phyloP scores from a whole-genome alignment of 2,329 filamentous ascomycete species.

The Thelonectria discophora region DNA sequence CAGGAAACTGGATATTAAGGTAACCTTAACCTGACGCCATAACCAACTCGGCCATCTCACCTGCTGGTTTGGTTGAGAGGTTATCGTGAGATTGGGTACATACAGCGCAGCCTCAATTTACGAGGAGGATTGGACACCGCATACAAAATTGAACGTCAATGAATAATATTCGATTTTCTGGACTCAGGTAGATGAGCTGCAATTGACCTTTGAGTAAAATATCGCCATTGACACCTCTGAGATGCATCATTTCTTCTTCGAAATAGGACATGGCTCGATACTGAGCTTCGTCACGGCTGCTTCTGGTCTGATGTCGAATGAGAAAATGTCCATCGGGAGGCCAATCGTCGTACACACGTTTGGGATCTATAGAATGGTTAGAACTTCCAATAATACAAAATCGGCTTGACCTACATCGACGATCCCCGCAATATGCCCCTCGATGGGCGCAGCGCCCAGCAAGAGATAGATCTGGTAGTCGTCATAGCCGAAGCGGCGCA shows the following conservation, averaged over 20 bases:
- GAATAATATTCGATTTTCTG: too few species aligned
- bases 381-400: neutral
- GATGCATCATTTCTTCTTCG: conserved; percentile 10
- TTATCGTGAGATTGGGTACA: too few species aligned
- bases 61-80: too few species aligned
- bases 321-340: conserved; percentile 92
- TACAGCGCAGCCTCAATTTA: too few species aligned
- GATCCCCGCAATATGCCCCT: conserved; percentile 88
- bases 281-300: conserved; percentile 50
- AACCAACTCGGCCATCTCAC: too few species aligned
- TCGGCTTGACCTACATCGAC: conserved; percentile 64
- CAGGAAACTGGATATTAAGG: too few species aligned
- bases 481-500: conserved; percentile 57
- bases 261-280: conserved; percentile 41
- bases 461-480: conserved; percentile 86
- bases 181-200: too few species aligned
- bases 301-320: conserved; percentile 86
- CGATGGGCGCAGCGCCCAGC: conserved; percentile 84
- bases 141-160: too few species aligned
- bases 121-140: too few species aligned
- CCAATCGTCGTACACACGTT: conserved; percentile 92
- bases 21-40: too few species aligned
- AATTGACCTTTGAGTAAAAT: too few species aligned
- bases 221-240: too few species aligned
- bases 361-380: conserved; percentile 62